Conservation (phyloP, 2,329 filamentous ascomycete genomes). For the Neopestalotiopsis clavispora region DNA sequence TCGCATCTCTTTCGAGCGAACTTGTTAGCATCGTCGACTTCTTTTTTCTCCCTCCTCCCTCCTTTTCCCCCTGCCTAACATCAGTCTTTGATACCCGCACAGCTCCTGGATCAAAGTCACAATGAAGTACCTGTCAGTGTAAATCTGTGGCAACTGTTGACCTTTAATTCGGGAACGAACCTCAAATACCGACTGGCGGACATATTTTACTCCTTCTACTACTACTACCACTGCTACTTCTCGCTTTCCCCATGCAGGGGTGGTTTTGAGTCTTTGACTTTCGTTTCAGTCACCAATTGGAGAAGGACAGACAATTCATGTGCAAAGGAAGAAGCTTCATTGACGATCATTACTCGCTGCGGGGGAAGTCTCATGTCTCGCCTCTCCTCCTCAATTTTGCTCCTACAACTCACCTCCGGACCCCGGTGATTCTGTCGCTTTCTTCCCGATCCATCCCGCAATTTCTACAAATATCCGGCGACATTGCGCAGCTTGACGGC, state of each 20-base stretch:
- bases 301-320: slow-evolving; percentile 10
- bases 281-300: slow-evolving; percentile 14
- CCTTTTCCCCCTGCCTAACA: neutral
- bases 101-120: slow-evolving; percentile 1
- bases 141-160: neutral
- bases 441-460: neutral
- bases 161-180: slow-evolving; percentile 7
- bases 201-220: neutral
- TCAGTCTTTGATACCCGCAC: slow-evolving; percentile 1
- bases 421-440: neutral
- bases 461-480: slow-evolving; percentile 11
- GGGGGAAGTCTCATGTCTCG: slow-evolving; percentile 2
- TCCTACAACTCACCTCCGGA: neutral
- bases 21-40: neutral
- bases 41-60: neutral
- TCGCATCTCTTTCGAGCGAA: neutral
- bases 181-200: neutral
- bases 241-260: slow-evolving; percentile 14
- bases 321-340: slow-evolving; percentile 12
- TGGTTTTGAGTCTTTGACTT: slow-evolving; percentile 17
- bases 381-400: neutral
- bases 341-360: slow-evolving; percentile 8
- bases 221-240: neutral
- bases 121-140: neutral
- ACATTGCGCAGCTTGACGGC: neutral